Evolutionary conservation across 2,329 filamentous ascomycete species (phyloP), one percentile per base, ranked within the genome.

Genomic region (Cercospora nicotianae): DNA sequence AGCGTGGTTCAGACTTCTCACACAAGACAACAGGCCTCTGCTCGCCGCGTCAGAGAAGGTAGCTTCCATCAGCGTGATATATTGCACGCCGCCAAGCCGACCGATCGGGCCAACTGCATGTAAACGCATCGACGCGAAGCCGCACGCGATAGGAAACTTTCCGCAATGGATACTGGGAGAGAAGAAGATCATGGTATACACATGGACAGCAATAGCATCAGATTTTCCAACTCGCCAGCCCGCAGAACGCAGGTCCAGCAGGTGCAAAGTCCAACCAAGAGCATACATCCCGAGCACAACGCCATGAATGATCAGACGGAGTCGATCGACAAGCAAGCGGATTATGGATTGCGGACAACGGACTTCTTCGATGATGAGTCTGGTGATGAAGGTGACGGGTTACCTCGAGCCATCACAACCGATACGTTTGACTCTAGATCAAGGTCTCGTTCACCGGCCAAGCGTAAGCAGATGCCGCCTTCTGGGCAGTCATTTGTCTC

Each of bases 281-380:
- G 77, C 67, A 70, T 80, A n/a, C 74, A 75, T 67, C 75, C 79
- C 20, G 72, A 76, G 36, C 70, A 74, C 23, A 67, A 66, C 57
- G 66, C 63, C 39, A 67, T 58, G 18, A 39, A 45, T 5, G 65
- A 58, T 12, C 69, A 65, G 4, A 70, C 77, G 68, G 77, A 75
- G 36, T 77, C 73, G 10, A 73, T 76, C 8, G 61, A 78, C 23
- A 71, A 72, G 23, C 76, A 77, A 70, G 67, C 70, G 13, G 77
- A 79, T 62, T 71, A 72, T 33, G 73, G 72, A 9, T 65, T 71
- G 23, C 71, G 77, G 10, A 78, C 74, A 2, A 72, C 72, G 9
- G 77, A 80, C 68, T 79, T 79, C 71, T 77, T 81, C 72, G 79
- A 80, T 23, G 74, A 73, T 45, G 71, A 72, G 5, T 74, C 72